Evolutionary conservation across 345 rosid species (phyloP), one percentile per base, ranked within the genome.

Genomic region (Populus simonii): DNA sequence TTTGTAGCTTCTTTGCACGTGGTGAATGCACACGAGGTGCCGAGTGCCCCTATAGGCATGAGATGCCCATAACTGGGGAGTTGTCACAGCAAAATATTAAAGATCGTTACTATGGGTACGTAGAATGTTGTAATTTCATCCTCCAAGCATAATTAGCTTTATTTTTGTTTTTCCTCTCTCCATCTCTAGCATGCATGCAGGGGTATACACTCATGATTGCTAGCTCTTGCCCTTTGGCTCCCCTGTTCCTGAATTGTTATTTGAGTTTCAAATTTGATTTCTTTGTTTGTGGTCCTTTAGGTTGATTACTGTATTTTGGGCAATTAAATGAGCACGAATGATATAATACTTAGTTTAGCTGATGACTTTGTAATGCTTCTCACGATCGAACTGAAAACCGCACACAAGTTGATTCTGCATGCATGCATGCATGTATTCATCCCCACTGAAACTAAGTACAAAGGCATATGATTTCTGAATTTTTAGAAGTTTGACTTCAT

Each of bases 1-100:
- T 95, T 80, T 95, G 99, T 89, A 95, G 98, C 86, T 95, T 95
- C 86, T 95, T 74, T 76, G 87, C 92, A 70, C 87, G 98, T 29
- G 99, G 98, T 74, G 97, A 95, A 84, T 95, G 99, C 83, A 93
- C 97, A 47, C 84, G 99, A 88, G 99, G 99, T 84, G 91, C 86
- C 9, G 99, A 95, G 78, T 95, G 98, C 83, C 99, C 97, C 62
- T 95, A 93, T 76, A 86, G 98, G 83, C 99, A 95, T 78, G 98
- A 95, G 89, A 95, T 95, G 98, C 98, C 99, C 0, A 86, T 81
- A 79, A 91, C 98, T 18, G 99, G 99, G 68, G 98, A 95, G 89
- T 70, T 93, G 66, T 93, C 99, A 18, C 99, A 95, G 81, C 98
- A 95, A 80, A 95, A 95, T 80, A 95, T 93, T 16, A 95, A 95